Evolutionary conservation across 1,284 basidiomycete species (phyloP).

Genomic region (Sanghuangporus baumii): DNA sequence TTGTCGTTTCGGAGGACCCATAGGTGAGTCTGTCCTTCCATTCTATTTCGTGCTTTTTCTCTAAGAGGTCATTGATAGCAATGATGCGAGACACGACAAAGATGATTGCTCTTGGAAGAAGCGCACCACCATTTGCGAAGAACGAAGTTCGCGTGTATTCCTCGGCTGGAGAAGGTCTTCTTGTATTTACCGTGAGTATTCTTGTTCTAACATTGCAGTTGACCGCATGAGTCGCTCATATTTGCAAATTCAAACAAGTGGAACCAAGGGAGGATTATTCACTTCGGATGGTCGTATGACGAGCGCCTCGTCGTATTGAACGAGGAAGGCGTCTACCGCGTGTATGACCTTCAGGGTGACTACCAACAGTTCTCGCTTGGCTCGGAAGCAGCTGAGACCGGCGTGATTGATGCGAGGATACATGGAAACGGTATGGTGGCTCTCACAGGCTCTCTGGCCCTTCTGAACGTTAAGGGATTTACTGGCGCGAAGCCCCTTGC

Average conservation of each 20-base stretch:
- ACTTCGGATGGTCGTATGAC: constrained; percentile 78
- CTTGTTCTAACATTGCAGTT: not conserved
- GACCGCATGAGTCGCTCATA: constrained; percentile 22
- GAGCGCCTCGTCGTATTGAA: constrained; percentile 84
- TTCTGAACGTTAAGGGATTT: constrained; percentile 86
- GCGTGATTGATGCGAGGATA: constrained; percentile 80
- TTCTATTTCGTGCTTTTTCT: not conserved
- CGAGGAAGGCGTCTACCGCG: constrained; percentile 86
- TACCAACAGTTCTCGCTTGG: constrained; percentile 86
- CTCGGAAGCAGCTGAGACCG: constrained; percentile 78
- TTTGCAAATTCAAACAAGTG: constrained; percentile 47
- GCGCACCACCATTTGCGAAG: constrained; percentile 57
- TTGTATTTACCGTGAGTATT: constrained; percentile 51
- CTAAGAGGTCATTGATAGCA: constrained; percentile 41
- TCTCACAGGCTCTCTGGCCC: constrained; percentile 68
- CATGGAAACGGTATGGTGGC: constrained; percentile 87
- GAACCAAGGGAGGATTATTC: constrained; percentile 77
- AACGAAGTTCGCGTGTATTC: constrained; percentile 77
- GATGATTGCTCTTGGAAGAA: constrained; percentile 68
- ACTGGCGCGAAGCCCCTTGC: constrained; percentile 64
- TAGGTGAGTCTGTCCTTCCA: constrained; percentile 50
- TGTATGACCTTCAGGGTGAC: constrained; percentile 85
- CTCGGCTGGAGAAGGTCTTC: constrained; percentile 60
- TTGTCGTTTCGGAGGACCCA: constrained; percentile 82
- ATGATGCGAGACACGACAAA: constrained; percentile 84